Percentiles rank a stretch among this genome's conserved stretches.
Conservation (phyloP, 192 early-diverging fungal species). For the Rhizophagus clarus region DNA sequence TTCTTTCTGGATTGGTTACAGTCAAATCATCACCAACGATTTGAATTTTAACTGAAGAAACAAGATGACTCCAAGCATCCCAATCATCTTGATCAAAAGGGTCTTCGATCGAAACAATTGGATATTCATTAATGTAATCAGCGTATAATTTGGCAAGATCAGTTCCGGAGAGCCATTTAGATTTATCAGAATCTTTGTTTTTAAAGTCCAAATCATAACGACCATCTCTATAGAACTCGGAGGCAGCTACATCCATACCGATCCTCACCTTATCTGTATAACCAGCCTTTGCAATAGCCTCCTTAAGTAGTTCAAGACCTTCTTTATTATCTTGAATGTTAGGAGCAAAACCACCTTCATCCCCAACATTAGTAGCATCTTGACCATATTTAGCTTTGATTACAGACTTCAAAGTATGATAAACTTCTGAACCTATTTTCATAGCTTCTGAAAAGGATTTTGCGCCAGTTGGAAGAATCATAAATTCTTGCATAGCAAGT, state of each 20-base stretch:
- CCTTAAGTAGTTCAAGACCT: conserved; percentile 89
- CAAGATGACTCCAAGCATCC: conserved; percentile 85
- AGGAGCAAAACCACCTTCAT: conserved; percentile 99
- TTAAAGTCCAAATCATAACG: conserved; percentile 99
- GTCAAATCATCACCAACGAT: conserved; percentile 98
- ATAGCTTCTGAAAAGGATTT: conserved; percentile 92
- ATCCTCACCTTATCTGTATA: conserved; percentile 97
- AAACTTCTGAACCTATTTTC: conserved; percentile 97
- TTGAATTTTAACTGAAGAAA: conserved; percentile 67
- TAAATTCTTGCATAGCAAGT: conserved; percentile 99
- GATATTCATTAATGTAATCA: conserved; percentile 80
- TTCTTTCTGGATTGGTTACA: conserved; percentile 97
- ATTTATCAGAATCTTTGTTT: conserved; percentile 79
- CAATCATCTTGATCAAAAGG: conserved; percentile 99
- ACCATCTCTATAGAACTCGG: conserved; percentile 97
- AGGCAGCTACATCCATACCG: conserved; percentile 97
- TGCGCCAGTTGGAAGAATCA: conserved; percentile 98
- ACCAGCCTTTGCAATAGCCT: conserved; percentile 91
- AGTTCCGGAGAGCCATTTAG: conserved; percentile 72
- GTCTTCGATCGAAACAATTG: conserved; percentile 96
- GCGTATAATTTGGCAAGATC: conserved; percentile 86
- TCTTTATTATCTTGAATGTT: conserved; percentile 97
- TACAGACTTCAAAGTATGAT: conserved; percentile 93
- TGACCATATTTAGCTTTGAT: conserved; percentile 99
- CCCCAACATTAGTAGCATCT: conserved; percentile 99